These are phyloP conservation scores for Populus pruinosa DNA, from an alignment of 345 rosid genomes.

Conservation along the genomic window DNA sequence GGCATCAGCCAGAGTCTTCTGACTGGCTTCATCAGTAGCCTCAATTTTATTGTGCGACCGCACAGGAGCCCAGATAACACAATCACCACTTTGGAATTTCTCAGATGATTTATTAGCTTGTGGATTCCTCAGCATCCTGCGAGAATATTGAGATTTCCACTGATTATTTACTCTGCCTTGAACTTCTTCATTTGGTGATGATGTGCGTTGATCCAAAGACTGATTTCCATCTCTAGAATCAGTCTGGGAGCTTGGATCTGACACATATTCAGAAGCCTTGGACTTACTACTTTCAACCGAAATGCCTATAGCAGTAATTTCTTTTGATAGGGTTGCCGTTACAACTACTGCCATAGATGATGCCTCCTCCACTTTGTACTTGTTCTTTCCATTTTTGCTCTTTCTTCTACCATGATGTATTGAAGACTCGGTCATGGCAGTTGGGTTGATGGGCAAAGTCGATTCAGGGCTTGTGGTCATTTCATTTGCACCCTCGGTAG, in stretches of 20 bases:
- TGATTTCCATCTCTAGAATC: constrained; percentile 45
- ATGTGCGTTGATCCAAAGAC: constrained; percentile 42
- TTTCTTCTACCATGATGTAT: constrained; percentile 51
- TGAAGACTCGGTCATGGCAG: constrained; percentile 41
- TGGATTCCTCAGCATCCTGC: constrained; percentile 48
- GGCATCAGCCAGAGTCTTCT: constrained; percentile 38
- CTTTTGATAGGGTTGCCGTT: constrained; percentile 32
- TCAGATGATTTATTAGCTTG: constrained; percentile 52
- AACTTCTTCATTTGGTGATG: constrained; percentile 51
- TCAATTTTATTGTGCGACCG: constrained; percentile 59
- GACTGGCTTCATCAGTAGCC: constrained; percentile 44
- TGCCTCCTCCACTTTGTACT: constrained; percentile 57
- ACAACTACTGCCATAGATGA: constrained; percentile 26
- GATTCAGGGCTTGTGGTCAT: constrained; percentile 33
- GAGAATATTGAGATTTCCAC: constrained; percentile 69
- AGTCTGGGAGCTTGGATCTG: constrained; percentile 17
- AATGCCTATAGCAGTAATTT: constrained; percentile 26
- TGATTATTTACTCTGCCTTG: constrained; percentile 47
- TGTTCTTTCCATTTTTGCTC: constrained; percentile 56
- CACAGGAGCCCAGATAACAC: constrained; percentile 89
- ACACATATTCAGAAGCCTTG: constrained; percentile 40
- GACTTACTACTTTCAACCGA: constrained; percentile 36
- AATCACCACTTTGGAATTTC: constrained; percentile 45
- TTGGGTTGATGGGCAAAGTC: constrained; percentile 32
- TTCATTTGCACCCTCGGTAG: constrained; percentile 35